Base-by-base conservation (phyloP, 2,329 filamentous ascomycete species). In the Pyrenophora seminiperda region DNA sequence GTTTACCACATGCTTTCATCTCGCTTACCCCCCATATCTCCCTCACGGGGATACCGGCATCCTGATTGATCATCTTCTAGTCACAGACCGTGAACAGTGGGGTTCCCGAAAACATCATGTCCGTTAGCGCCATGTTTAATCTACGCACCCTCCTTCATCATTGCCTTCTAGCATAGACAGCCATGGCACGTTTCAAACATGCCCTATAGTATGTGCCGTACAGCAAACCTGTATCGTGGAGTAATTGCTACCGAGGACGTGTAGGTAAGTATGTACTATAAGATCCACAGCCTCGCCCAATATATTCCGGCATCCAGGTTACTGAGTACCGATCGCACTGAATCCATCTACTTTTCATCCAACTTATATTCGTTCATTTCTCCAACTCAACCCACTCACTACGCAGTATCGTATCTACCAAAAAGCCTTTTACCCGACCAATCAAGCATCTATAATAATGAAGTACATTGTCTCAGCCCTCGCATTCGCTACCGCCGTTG, bases 51-150 rank as follows among this genome's bases (percentile, higher is more conserved):
- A 30, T 17, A 39, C 19, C 34, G 33, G 45, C 39, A 39, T 37
- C 32, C 40, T 50, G 9, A 33, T 27, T 31, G 30, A 40, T 39
- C 19, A 11, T 40, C 14, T n/a, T 29, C 44, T 42, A 44, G 46
- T 34, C 49, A 51, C 47, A 54, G 31, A 49, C 31, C 39, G 49
- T 40, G 47, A 45, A 39, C 19, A 19, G 39, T 45, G 41, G 40
- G 43, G 41, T 34, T 41, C 38, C 52, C 45, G 52, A 46, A 34
- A 48, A 34, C 42, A 55, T 48, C 31, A 30, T 46, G 29, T 43
- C 47, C 24, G 41, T 47, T 69, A 66, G 64, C 60, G 56, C 62
- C 65, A 65, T 56, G 54, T 56, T 58, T 67, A 70, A 70, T 71
- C 54, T 62, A 68, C 56, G 40, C 52, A 29, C 46, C 52, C 53